Conservation (phyloP, 306 rosid species). For the Quercus bicolor region DNA sequence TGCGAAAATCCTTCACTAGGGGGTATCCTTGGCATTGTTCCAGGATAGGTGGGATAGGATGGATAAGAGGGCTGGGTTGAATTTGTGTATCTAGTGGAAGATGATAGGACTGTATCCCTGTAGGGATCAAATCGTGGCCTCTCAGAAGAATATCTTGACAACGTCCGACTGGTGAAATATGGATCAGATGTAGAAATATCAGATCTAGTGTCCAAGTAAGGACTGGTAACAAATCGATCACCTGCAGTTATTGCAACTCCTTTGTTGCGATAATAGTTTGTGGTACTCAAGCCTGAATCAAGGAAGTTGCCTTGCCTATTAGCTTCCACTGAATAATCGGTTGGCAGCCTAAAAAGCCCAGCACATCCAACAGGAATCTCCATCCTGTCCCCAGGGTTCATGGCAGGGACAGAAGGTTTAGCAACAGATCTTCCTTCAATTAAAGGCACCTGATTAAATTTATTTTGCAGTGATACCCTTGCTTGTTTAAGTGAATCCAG, state of each 20-base stretch:
- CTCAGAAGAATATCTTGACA: conserved; percentile 36
- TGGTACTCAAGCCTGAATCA: conserved; percentile 26
- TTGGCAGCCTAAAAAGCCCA: conserved; percentile 84
- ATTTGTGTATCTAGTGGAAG: conserved; percentile 40
- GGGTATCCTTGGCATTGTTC: conserved; percentile 28
- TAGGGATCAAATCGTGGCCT: conserved; percentile 35
- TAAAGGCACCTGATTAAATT: conserved; percentile 46
- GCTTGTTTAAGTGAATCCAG: conserved; percentile 87
- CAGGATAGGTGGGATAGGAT: conserved; percentile 28
- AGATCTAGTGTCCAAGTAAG: conserved; percentile 28
- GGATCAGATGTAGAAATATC: conserved; percentile 33
- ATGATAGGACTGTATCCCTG: conserved; percentile 27
- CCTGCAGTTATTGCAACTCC: conserved; percentile 25
- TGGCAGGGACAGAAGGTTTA: conserved; percentile 29
- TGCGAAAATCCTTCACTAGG: conserved; percentile 36
- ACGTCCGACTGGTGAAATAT: conserved; percentile 27
- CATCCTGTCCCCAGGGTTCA: conserved; percentile 41
- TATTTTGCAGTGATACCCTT: conserved; percentile 52
- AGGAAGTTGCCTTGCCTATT: conserved; percentile 30
- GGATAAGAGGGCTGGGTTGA: conserved; percentile 27
- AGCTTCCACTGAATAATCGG: conserved; percentile 59
- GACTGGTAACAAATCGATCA: conserved; percentile 25
- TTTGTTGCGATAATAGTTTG: conserved; percentile 32
- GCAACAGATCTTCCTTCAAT: conserved; percentile 26
- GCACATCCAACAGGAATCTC: conserved; percentile 58